Base-by-base conservation (phyloP, 306 rosid genomes). In the Abrus pulchellus region DNA sequence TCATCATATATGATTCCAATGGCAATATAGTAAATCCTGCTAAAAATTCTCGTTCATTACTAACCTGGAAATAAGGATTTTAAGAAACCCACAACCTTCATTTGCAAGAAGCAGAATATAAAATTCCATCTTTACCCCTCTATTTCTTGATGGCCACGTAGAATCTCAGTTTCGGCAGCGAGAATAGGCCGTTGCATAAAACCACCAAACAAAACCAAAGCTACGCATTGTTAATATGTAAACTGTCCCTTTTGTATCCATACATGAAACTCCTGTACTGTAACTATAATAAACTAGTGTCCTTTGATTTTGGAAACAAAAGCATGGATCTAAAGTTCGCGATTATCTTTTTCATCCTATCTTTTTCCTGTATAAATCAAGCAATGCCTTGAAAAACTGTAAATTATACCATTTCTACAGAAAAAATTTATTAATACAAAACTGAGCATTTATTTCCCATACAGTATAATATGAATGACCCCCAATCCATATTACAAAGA, bases 1-100 rank as follows among this genome's bases (percentile, higher is more conserved):
- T 93, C 84, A 95, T 95, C 33, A 90, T 95, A 20, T 95, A 95
- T 12, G 90, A 95, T 65, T 48, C 90, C 0, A 52, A 90, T 50
- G 99, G 99, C 56, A 90, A 79, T 44, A 29, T 87, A 0, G 86
- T 90, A 27, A 67, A 86, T 27, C 92, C 93, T 27, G 59, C 91
- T 33, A 89, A 69, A 83, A 70, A 85, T 68, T 80, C 90, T 29
- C 89, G 48, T 8, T 83, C 90, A 48, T 83, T 91, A 76, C 89
- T 91, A 9, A 86, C 94, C 38, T 93, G 94, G 94, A 91, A 91
- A 76, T 91, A 70, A 73, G 36, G 75, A 69, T 68, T 48, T 27
- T 7, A 9, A n/a, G 20, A 20, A 52, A 50, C 32, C 40, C 71
- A 41, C 59, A n/a, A 49, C 20, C 40, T 36, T 13, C 12, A 40